These are phyloP conservation scores for Leccinum solheimii DNA, from an alignment of 1,284 basidiomycete genomes.

Conservation along the genomic window DNA sequence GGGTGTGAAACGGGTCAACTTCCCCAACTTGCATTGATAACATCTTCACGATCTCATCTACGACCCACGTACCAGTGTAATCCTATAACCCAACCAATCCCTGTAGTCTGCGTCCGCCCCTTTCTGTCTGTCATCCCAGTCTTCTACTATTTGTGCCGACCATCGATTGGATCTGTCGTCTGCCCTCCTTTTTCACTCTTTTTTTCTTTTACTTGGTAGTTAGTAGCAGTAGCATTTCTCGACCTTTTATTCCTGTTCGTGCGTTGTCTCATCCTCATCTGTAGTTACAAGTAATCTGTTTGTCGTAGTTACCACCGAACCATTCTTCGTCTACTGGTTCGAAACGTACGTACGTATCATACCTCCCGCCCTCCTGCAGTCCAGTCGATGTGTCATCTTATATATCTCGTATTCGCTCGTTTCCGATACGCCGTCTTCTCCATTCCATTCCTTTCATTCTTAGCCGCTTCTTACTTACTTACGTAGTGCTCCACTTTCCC, in stretches of 20 bases:
- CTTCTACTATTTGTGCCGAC: conserved; percentile 20
- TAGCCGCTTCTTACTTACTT: conserved; percentile 27
- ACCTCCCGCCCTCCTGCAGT: not conserved
- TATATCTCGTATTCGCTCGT: conserved; percentile 1
- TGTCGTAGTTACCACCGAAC: conserved; percentile 37
- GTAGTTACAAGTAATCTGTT: conserved; percentile 36
- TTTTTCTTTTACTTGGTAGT: conserved; percentile 6
- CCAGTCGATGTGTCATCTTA: conserved; percentile 14
- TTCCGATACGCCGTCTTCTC: conserved; percentile 6
- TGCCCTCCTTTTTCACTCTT: not conserved
- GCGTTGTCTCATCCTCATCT: conserved; percentile 26
- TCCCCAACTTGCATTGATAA: not conserved
- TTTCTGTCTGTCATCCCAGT: conserved; percentile 18
- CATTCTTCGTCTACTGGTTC: conserved; percentile 12
- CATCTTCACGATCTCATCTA: conserved; percentile 22
- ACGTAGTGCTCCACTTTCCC: not conserved
- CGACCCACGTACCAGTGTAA: conserved; percentile 12
- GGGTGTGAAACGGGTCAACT: conserved; percentile 49
- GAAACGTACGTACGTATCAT: conserved; percentile 35
- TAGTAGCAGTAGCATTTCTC: conserved; percentile 30
- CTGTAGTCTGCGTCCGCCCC: conserved; percentile 14
- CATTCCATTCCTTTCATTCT: conserved; percentile 13
- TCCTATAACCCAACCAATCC: conserved; percentile 16
- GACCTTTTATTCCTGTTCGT: conserved; percentile 14
- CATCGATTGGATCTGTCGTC: conserved; percentile 28